These are phyloP conservation scores for Boletus semigastroideus DNA, from an alignment of 1,284 basidiomycete genomes.

Conservation along the genomic window DNA sequence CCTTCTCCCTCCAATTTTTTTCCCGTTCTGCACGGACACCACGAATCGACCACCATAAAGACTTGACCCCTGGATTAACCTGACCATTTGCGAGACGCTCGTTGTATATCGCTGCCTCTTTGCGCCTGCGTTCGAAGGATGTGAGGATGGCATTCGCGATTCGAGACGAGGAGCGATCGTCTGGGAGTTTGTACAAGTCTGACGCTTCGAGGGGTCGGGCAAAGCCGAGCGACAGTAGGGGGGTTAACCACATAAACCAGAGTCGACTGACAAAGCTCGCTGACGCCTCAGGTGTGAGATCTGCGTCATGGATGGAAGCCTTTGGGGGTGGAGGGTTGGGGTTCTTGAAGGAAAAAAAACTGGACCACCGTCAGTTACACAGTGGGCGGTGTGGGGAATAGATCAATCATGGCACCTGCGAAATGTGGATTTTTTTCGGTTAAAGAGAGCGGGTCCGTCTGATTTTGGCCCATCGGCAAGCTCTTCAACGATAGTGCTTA, in stretches of 20 bases:
- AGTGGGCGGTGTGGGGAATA: background rate
- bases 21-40: constrained; percentile 55
- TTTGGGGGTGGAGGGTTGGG: constrained; percentile 40
- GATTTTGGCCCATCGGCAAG: background rate
- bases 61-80: constrained; percentile 54
- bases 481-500: background rate
- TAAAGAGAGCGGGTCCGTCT: background rate
- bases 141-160: constrained; percentile 64
- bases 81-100: constrained; percentile 61
- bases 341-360: constrained; percentile 17
- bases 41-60: constrained; percentile 60
- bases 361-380: constrained; percentile 7
- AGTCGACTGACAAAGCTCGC: constrained; percentile 43
- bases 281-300: constrained; percentile 46
- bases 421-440: background rate
- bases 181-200: constrained; percentile 84
- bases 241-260: constrained; percentile 71
- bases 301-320: constrained; percentile 45
- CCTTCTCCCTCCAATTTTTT: constrained; percentile 61
- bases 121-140: constrained; percentile 65
- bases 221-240: constrained; percentile 66
- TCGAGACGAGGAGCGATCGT: constrained; percentile 53
- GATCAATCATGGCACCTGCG: constrained; percentile 8
- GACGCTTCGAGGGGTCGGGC: constrained; percentile 77
- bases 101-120: constrained; percentile 71